Conservation (phyloP, 768 basidiomycete species). For the Tylopilus sp. region DNA sequence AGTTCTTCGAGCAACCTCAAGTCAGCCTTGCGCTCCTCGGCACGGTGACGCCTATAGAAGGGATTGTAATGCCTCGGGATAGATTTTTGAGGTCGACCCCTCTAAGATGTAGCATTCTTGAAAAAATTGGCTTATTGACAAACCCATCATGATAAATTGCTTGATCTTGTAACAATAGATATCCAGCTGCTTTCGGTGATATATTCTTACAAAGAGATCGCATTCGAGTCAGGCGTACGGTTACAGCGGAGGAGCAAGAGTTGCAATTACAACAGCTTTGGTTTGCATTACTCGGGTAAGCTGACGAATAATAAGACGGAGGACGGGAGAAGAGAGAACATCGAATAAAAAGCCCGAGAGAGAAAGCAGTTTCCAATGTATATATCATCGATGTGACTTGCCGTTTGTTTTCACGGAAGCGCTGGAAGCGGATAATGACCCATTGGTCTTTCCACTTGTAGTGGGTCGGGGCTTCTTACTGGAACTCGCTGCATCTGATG, state of each 20-base stretch:
- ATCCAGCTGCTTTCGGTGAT: constrained; percentile 10
- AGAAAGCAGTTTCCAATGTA: constrained; percentile 7
- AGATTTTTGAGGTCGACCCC: background rate
- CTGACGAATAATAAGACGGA: constrained; percentile 19
- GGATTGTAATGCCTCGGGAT: background rate
- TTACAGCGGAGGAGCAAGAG: constrained; percentile 22
- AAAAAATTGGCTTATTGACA: constrained; percentile 1
- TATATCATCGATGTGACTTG: constrained; percentile 54
- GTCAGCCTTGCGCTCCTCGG: constrained; percentile 32
- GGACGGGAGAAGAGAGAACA: constrained; percentile 16
- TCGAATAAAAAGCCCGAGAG: constrained; percentile 22
- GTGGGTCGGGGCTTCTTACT: constrained; percentile 60
- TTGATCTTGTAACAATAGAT: constrained; percentile 24
- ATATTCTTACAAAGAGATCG: constrained; percentile 15
- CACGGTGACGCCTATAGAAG: constrained; percentile 28
- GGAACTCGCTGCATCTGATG: constrained; percentile 42
- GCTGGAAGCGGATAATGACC: constrained; percentile 42
- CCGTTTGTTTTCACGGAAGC: constrained; percentile 53
- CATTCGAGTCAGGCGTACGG: constrained; percentile 15
- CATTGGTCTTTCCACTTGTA: constrained; percentile 50
- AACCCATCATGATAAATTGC: constrained; percentile 6
- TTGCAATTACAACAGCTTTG: constrained; percentile 29
- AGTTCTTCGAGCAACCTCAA: constrained; percentile 34
- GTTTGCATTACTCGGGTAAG: constrained; percentile 23
- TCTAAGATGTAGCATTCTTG: constrained; percentile 7